Base-by-base conservation (phyloP, 345 rosid species). In the Syzygium aqueum region DNA sequence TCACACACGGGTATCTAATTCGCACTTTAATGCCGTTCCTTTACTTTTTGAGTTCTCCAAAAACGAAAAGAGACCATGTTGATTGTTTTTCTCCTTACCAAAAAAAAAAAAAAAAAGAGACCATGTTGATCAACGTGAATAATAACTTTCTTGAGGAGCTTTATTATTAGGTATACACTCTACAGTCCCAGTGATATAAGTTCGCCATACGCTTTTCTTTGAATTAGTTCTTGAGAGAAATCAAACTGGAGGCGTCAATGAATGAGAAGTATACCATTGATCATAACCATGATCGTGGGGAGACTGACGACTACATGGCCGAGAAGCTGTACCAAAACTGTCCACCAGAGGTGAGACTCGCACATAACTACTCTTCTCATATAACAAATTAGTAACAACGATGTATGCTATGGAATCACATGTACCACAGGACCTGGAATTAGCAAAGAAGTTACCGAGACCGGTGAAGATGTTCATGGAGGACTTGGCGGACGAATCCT, bases 341-440 rank as follows among this genome's bases (percentile, higher is more conserved):
- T 51, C 57, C 37, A 14, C 23, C 43, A n/a, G 85, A 84, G 85
- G 37, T 50, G 11, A 83, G 8, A 84, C 22, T 84, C 19, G 37
- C 43, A 84, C 33, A 6, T 50, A 14, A 7, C 52, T 51, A 1
- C 85, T 51, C 85, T 53, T 83, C 37, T 63, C 37, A 63, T 37
- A 15, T 63, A 63, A 28, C 77, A 28, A 28, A 30, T n/a, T 3
- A 14, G 77, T 63, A 63, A 15, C 67, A 59, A 52, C 51, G 8
- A 80, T 80, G 52, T 43, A 80, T 63, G 17, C 10, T 63, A 16
- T 63, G 73, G 37, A 63, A 28, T 63, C 37, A 63, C 67, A n/a
- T 61, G 67, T n/a, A n/a, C 77, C 16, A 25, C 88, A 90, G 91
- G 92, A 90, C 85, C n/a, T 88, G 84, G 92, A 91, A 51, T 65